Conservation (phyloP, 1,139 yeast species). For the Yamadazyma triangularis region DNA sequence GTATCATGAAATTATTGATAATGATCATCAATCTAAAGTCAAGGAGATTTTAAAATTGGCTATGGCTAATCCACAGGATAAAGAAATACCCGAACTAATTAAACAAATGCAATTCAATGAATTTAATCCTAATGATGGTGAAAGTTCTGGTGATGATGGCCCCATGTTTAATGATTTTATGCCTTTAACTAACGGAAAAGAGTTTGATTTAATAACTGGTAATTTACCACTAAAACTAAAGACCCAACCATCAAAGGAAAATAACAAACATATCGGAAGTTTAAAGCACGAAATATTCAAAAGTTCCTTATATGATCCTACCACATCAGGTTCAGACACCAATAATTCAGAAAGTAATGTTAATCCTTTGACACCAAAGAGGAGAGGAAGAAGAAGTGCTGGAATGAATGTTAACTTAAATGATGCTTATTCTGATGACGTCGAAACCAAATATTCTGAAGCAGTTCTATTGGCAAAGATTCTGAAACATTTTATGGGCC, state of each 20-base stretch:
- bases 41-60: constrained; percentile 1
- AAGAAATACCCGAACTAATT: not conserved
- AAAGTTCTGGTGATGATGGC: constrained; percentile 1
- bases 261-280: constrained; percentile 13
- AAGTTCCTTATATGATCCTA: constrained; percentile 34
- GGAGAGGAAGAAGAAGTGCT: constrained; percentile 20
- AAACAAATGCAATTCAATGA: not conserved
- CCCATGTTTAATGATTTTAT: constrained; percentile 29
- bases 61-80: not conserved
- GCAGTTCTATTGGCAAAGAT: constrained; percentile 39
- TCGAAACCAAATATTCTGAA: constrained; percentile 32
- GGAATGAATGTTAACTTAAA: constrained; percentile 2
- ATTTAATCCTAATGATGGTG: constrained; percentile 3
- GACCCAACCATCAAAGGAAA: constrained; percentile 13
- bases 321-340: constrained; percentile 42
- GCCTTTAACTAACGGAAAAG: constrained; percentile 36
- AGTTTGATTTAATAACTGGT: constrained; percentile 39
- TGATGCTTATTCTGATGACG: constrained; percentile 22
- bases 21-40: not conserved
- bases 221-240: constrained; percentile 27
- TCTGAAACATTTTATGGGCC: constrained; percentile 43
- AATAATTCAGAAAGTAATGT: constrained; percentile 9
- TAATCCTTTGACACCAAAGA: constrained; percentile 7
- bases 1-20: constrained; percentile 26
- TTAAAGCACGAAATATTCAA: constrained; percentile 40